Base-by-base conservation (phyloP, 106 monocot species). In the Acorus calamus region DNA sequence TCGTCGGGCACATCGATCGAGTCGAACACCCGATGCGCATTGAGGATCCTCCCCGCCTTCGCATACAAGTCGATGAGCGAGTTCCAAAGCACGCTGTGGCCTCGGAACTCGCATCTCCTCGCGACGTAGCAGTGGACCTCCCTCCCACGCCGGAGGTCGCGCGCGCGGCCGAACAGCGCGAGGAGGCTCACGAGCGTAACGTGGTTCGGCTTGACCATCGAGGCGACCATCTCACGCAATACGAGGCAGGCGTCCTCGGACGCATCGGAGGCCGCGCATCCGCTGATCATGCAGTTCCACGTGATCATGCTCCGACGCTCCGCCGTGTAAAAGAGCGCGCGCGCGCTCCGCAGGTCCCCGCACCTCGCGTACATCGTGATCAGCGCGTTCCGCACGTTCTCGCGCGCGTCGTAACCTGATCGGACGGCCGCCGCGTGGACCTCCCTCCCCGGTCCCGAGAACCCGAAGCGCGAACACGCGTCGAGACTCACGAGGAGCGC, bases 351-450 rank as follows among this genome's bases (percentile, higher is more conserved):
- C 10, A 59, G 55, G 7, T 80, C 14, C 47, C 66, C 56, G 58
- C 88, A 85, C 62, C 80, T 80, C 1, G 74, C 80, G 59, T 93
- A 93, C 92, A 93, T 93, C 4, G 85, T 84, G 45, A 93, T 83
- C 71, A 93, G 50, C 49, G 85, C 85, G 77, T 93, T 93, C 56
- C 52, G 56, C 5, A 93, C 75, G 42, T 61, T 80, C 47, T 88
- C 85, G 43, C 53, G 48, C 46, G 57, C 63, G 57, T 73, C 69
- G 60, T 46, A 71, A 13, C 28, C 46, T 47, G 55, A 56, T 6
- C 88, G 77, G 8, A 80, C 41, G 0, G 80, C 79, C 48, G 80
- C 55, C 5, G 73, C 79, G 70, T 93, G 92, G 49, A 93, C 71
- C 53, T 81, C 85, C 65, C 66, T 83, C 46, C 92, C 88, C 11